Percentiles rank a stretch among this genome's conserved stretches.
These are phyloP conservation scores for Neotropicomus parvogracilis DNA, from an alignment of 1,284 basidiomycete genomes.

Conservation along the genomic window DNA sequence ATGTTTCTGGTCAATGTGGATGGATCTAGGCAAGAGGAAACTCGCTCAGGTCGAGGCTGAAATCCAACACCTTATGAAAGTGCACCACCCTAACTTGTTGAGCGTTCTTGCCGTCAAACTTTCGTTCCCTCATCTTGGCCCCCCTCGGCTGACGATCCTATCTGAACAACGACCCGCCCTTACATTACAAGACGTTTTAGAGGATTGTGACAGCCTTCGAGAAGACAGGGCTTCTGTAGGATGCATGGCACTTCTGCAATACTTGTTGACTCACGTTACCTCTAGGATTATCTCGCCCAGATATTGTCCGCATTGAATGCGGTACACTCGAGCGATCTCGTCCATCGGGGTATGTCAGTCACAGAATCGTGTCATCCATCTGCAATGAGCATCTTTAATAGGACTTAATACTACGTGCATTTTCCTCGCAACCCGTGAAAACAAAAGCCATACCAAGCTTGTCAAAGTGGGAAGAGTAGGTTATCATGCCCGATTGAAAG, in stretches of 20 bases:
- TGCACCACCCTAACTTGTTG: constrained; percentile 61
- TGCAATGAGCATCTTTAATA: constrained; percentile 19
- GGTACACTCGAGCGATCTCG: constrained; percentile 57
- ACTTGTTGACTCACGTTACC: neutral
- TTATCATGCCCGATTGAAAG: constrained; percentile 61
- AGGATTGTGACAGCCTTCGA: constrained; percentile 61
- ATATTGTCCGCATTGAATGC: constrained; percentile 63
- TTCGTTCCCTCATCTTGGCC: constrained; percentile 44
- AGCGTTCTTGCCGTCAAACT: constrained; percentile 64
- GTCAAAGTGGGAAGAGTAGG: constrained; percentile 64
- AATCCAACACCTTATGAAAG: constrained; percentile 52
- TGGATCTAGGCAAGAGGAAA: constrained; percentile 52
- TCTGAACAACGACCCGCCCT: constrained; percentile 62
- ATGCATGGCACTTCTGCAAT: constrained; percentile 12
- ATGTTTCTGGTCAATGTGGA: neutral
- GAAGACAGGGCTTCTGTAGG: constrained; percentile 63
- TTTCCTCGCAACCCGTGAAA: constrained; percentile 51
- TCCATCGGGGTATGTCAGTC: constrained; percentile 54
- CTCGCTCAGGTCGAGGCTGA: constrained; percentile 63
- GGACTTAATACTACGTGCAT: constrained; percentile 57
- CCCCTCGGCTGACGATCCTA: constrained; percentile 58
- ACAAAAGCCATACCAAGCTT: constrained; percentile 48
- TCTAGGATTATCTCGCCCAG: constrained; percentile 66
- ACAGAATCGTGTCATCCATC: neutral
- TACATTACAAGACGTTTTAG: constrained; percentile 63